Evolutionary conservation across 208 protist genomes (phyloP), one percentile per base, ranked within the genome.

Genomic region (Porcisia deanei): DNA sequence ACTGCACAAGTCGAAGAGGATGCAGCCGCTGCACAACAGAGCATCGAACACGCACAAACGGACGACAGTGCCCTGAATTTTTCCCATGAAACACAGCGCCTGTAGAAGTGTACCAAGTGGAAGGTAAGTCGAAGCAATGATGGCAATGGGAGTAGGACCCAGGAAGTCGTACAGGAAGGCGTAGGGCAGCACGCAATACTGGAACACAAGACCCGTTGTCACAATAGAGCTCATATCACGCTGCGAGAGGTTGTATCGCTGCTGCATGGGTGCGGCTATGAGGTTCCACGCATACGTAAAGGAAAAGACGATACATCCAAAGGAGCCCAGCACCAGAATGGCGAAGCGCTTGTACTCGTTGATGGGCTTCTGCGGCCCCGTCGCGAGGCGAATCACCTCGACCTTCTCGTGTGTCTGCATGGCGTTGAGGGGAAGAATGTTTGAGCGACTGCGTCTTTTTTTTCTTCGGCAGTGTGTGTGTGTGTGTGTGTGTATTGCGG

Each of bases 91-190:
- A n/a, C 82, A 68, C 57, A 93, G 81, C 39, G 79, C 86, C 43
- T 86, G 88, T 37, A 85, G 72, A 30, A 91, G 58, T 39, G 76
- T 73, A 10, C 89, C 89, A n/a, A 91, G 69, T 2, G 74, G 57
- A 57, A 78, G 75, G 18, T 69, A 61, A 7, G 73, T 66, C 34
- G 59, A 82, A n/a, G 67, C 76, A 53, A 89, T 74, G 30, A 76
- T 41, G 64, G 66, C 77, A 20, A 90, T 84, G 41, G 70, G 79
- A 53, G 82, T 71, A 2, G 89, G 86, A 1, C 89, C 89, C 18
- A 78, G 73, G 72, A 83, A 93, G 79, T 93, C 86, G 54, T 90
- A 80, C 41, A 93, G 70, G 52, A 89, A 88, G 52, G 83, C 89
- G 61, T 72, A 74, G n/a, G 86, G 86, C 52, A 90, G 83, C 30